Base-by-base conservation (phyloP, 164 flowering plant genomes). In the Warburgia ugandensis region DNA sequence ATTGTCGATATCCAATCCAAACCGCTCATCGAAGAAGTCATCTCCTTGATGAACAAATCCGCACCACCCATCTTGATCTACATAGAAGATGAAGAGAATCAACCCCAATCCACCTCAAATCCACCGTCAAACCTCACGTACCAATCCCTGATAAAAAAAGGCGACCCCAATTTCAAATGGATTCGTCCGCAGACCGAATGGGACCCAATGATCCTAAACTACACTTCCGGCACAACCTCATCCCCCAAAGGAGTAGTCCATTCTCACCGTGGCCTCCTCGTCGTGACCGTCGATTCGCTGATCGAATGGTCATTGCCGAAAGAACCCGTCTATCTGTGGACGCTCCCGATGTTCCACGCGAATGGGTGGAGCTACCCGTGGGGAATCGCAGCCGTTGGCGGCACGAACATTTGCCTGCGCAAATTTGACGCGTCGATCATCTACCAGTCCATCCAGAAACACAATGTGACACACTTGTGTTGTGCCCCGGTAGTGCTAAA, bases 151-250 rank as follows among this genome's bases (percentile, higher is more conserved):
- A 20, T 77, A 25, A 17, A 23, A 48, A 59, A 16, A 3, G 84
- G 84, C 1, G 68, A 72, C 45, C 65, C 75, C 0, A 60, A 20
- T 0, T 76, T 71, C 60, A 11, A 56, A 26, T 69, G 77, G 73
- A 56, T 66, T 28, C 50, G 66, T 13, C 84, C 84, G 6, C 8
- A 2, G 14, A 65, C 36, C 19, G 84, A 78, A 31, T 76, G 77
- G 77, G 65, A 47, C 8, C 75, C 80, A 3, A 71, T 78, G 48
- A 37, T 70, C 0, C 49, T 78, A 12, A 76, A 74, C 43, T 78
- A 78, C 48, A 78, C 84, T 0, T 78, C 84, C 1, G 84, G 84
- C 1, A 78, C 84, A 6, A 78, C 80, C 2, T 67, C 84, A 6
- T 29, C 71, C 2, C 84, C 84, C 0, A 78, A 78, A 39, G 84